phyloP scores from a whole-genome alignment of 371 early-diverging fungal genomes.

The Circinella umbellata region DNA sequence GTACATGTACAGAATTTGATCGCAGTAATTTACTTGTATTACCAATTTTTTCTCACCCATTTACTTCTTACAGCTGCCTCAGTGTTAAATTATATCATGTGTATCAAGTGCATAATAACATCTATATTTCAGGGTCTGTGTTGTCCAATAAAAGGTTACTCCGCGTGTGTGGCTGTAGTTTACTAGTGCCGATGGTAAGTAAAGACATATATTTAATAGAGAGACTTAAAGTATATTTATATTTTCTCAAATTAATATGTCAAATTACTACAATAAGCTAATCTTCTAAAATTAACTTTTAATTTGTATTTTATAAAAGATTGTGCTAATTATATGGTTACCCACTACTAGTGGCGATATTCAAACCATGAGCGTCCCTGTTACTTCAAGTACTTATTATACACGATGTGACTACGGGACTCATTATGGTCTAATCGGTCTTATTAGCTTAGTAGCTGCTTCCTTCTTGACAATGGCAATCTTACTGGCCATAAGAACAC shows the following conservation, averaged over 20 bases:
- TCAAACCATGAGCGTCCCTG: slow-evolving; percentile 34
- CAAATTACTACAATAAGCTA: too few species aligned
- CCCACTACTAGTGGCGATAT: slow-evolving; percentile 18
- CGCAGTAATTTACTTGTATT: background rate
- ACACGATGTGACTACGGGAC: slow-evolving; percentile 45
- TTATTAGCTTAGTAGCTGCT: slow-evolving; percentile 41
- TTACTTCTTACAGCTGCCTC: slow-evolving; percentile 30
- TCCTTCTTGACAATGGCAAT: slow-evolving; percentile 44
- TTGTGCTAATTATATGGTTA: slow-evolving; percentile 48
- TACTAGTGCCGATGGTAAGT: slow-evolving; percentile 44
- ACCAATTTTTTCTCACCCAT: background rate
- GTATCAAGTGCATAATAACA: slow-evolving; percentile 60
- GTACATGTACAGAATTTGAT: background rate
- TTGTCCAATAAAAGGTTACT: background rate
- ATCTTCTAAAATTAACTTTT: too few species aligned
- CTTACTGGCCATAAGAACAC: slow-evolving; percentile 54
- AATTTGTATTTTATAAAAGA: slow-evolving; percentile 22
- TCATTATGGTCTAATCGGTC: slow-evolving; percentile 31
- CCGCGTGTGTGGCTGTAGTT: slow-evolving; percentile 12
- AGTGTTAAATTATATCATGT: slow-evolving; percentile 60
- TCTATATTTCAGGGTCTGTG: slow-evolving; percentile 39
- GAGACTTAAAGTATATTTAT: too few species aligned
- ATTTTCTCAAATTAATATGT: too few species aligned
- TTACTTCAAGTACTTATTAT: slow-evolving; percentile 41
- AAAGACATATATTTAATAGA: too few species aligned